Evolutionary conservation across 2,329 filamentous ascomycete genomes (phyloP).

Genomic region (Apiospora aurea): DNA sequence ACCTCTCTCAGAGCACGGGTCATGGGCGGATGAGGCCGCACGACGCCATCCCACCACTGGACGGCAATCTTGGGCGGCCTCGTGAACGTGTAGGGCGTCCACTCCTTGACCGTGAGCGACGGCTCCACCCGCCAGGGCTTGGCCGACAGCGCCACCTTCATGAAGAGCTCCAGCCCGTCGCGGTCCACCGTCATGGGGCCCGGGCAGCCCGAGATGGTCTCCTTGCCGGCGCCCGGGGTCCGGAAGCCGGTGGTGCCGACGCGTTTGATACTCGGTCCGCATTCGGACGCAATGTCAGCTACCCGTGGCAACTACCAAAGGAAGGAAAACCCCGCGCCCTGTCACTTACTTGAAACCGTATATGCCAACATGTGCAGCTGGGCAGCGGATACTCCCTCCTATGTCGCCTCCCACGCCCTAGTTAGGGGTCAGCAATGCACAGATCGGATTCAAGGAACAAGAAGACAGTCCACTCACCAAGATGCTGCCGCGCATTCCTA

Average conservation of each 20-base stretch:
- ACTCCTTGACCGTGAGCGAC: constrained; percentile 42
- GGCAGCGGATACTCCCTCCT: constrained; percentile 26
- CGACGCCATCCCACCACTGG: constrained; percentile 24
- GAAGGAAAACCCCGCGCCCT: neutral
- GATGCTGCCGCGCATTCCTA: constrained; percentile 26
- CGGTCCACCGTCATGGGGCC: constrained; percentile 46
- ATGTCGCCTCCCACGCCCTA: constrained; percentile 27
- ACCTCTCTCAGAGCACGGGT: constrained; percentile 24
- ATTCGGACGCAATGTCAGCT: neutral
- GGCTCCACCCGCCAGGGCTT: constrained; percentile 46
- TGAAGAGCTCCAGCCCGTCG: constrained; percentile 45
- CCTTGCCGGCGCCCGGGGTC: constrained; percentile 43
- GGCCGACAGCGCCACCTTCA: constrained; percentile 41
- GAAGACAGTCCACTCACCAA: constrained; percentile 10
- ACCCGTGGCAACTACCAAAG: too few species aligned
- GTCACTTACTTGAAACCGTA: constrained; percentile 44
- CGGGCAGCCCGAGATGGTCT: constrained; percentile 43
- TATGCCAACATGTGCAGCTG: constrained; percentile 34
- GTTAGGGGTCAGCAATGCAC: neutral
- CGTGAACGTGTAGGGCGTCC: constrained; percentile 41
- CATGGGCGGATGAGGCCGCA: constrained; percentile 27
- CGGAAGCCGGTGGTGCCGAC: constrained; percentile 39
- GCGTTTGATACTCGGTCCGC: constrained; percentile 42
- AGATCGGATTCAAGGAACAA: neutral
- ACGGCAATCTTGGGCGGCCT: constrained; percentile 22